Evolutionary conservation across 2,329 filamentous ascomycete genomes (phyloP), one percentile per base, ranked within the genome.

Genomic region (Triangularia setosa): DNA sequence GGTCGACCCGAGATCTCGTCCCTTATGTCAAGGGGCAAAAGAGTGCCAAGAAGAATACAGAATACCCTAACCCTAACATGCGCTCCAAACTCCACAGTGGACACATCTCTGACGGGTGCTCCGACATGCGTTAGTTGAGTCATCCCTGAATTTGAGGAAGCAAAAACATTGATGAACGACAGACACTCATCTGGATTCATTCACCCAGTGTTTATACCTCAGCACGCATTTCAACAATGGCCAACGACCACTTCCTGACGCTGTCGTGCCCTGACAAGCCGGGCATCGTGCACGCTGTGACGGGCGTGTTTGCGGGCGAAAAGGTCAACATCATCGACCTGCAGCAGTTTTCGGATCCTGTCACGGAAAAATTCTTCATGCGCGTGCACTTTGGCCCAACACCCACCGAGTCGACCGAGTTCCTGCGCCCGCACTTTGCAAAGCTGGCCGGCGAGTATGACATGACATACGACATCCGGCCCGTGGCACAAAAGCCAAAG

Each of bases 231-330:
- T 64, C 72, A 74, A 72, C 70, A 79, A 72, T 80, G 78, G 73
- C 78, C 59, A 71, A 83, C 70, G 86, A 89, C 75, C 86, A 90
- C 78, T 89, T 91, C 75, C 86, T 95, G 71, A 94, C 91, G 27
- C 83, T 95, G 67, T 92, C 90, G 61, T 94, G 91, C 79, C 90
- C 91, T 61, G 91, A 95, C 80, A 90, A 90, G 79, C 85, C 91
- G 25, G 91, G 91, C 75, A 94, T 95, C 74, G 90, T 95, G 67
- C 90, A 94, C 77, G 89, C 90, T 63, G 91, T 95, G 69, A 94
- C 91, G 7, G 90, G 88, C 67, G 83, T 94, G 71, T 85, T 95
- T 68, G 90, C 90, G 56, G 78, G 84, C 67, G 85, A 91, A 76
- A 84, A 87, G 72, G 84, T 93, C 78, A 95, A 93, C 78, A 91